Evolutionary conservation across 148 eudicot species (phyloP).

Genomic region (Camellia japonica): DNA sequence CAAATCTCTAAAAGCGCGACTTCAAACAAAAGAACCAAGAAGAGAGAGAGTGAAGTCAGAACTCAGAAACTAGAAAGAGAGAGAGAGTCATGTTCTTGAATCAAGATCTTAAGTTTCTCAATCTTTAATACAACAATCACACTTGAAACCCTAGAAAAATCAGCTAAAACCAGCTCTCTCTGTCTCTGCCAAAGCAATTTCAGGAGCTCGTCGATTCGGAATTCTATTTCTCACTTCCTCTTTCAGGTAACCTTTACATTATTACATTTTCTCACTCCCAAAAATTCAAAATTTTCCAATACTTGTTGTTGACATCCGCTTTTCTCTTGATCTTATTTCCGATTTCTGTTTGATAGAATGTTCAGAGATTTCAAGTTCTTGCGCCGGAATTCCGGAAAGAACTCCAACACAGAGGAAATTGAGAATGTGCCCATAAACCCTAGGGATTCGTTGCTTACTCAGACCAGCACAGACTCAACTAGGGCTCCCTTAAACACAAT

Average conservation of each 20-base stretch:
- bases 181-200: constrained; percentile 24
- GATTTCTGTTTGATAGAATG: constrained; percentile 41
- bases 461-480: constrained; percentile 28
- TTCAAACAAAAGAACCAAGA: neutral
- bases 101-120: constrained; percentile 1
- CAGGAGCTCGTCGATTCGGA: constrained; percentile 34
- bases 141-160: neutral
- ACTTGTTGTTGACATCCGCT: neutral
- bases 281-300: neutral
- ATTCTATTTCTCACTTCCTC: constrained; percentile 43
- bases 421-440: constrained; percentile 74
- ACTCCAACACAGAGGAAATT: constrained; percentile 42
- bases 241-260: constrained; percentile 33
- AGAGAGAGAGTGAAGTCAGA: constrained; percentile 18
- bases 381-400: constrained; percentile 51
- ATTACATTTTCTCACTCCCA: neutral
- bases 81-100: constrained; percentile 6
- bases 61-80: neutral
- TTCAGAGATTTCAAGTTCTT: constrained; percentile 49
- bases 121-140: neutral
- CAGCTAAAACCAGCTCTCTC: neutral
- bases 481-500: constrained; percentile 59
- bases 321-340: neutral
- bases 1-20: neutral
- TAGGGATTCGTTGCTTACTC: constrained; percentile 26